These are phyloP conservation scores for Kalanchoe fedtschenkoi DNA, from an alignment of 164 flowering plant species.

Conservation along the genomic window DNA sequence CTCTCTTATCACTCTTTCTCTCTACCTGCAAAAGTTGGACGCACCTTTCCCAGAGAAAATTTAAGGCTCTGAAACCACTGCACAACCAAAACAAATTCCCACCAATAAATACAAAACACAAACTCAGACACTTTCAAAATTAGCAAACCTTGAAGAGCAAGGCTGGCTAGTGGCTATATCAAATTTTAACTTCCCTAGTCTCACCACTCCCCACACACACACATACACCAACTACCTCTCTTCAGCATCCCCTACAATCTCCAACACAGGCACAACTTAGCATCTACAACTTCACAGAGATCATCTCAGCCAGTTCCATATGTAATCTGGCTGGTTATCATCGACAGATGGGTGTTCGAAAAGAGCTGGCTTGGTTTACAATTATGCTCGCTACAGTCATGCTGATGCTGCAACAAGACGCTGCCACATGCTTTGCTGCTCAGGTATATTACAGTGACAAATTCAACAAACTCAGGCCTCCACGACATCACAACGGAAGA, in stretches of 20 bases:
- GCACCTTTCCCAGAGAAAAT: constrained; percentile 4
- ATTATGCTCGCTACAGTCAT: not conserved
- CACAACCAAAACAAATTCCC: not conserved
- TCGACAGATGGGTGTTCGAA: constrained; percentile 2
- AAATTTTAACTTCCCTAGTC: no score
- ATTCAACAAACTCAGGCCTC: not conserved
- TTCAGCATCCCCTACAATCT: not conserved
- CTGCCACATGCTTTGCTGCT: constrained; percentile 4
- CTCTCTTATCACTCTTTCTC: not conserved
- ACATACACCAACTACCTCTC: not conserved
- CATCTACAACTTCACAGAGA: no score
- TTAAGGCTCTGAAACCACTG: constrained; percentile 6
- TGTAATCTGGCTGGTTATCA: no score
- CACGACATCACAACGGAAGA: not conserved
- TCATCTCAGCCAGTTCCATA: no score
- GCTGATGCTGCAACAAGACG: not conserved
- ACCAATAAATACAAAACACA: not conserved
- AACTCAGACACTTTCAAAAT: constrained; percentile 4
- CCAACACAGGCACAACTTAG: no score
- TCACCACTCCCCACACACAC: no score
- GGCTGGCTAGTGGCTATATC: not conserved
- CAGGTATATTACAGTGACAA: constrained; percentile 3
- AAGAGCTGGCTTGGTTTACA: not conserved
- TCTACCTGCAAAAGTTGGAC: not conserved
- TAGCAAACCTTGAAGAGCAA: not conserved